Percentiles rank a stretch among this genome's conserved stretches.
Evolutionary conservation across 2,329 filamentous ascomycete genomes (phyloP).

Genomic region (Nemania sp.): DNA sequence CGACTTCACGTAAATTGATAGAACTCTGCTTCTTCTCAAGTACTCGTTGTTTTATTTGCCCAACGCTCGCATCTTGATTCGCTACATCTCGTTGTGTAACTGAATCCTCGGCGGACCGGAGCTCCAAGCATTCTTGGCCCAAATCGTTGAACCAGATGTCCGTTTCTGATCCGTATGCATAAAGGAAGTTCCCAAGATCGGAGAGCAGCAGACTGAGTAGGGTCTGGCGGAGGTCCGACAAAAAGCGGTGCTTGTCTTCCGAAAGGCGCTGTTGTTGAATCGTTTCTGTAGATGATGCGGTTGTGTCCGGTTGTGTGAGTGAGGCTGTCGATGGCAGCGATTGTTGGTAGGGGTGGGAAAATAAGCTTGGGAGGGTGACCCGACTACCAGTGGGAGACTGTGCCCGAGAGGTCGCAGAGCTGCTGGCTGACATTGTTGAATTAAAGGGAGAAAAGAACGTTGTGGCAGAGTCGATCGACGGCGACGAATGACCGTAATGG

Average conservation of each 20-base stretch:
- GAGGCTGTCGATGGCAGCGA: conserved; percentile 60
- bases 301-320: conserved; percentile 71
- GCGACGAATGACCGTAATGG: conserved; percentile 75
- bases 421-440: conserved; percentile 72
- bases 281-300: conserved; percentile 75
- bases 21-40: conserved; percentile 77
- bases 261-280: conserved; percentile 71
- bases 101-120: conserved; percentile 67
- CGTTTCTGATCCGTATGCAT: conserved; percentile 91
- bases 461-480: conserved; percentile 78
- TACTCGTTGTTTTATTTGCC: conserved; percentile 61
- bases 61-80: conserved; percentile 59
- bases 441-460: conserved; percentile 94
- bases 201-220: conserved; percentile 88
- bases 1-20: conserved; percentile 69
- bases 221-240: conserved; percentile 80
- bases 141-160: conserved; percentile 85
- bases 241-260: conserved; percentile 81
- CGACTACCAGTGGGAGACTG: conserved; percentile 73
- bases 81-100: conserved; percentile 56
- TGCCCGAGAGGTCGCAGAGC: conserved; percentile 68
- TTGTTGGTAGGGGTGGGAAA: conserved; percentile 58
- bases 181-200: conserved; percentile 87
- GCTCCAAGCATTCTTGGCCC: conserved; percentile 73
- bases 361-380: conserved; percentile 66